Base-by-base conservation (phyloP, 2,329 filamentous ascomycete genomes). In the Fusarium metavorans region DNA sequence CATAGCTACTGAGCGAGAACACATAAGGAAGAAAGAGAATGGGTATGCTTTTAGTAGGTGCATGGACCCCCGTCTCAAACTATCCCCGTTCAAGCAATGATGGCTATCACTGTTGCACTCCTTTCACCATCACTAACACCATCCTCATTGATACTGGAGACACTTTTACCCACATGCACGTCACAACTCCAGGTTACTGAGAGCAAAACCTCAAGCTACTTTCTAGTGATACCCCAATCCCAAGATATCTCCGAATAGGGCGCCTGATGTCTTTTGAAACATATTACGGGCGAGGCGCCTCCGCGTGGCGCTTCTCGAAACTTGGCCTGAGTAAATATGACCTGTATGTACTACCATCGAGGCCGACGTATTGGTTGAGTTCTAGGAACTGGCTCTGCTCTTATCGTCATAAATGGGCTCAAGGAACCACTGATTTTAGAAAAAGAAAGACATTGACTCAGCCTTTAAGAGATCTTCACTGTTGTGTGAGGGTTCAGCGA, bases 401-500 rank as follows among this genome's bases (percentile, higher is more conserved):
- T 20, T 11, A n/a, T n/a, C 4, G 10, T 2, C 6, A 20, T 13
- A 14, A 32, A 54, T 6, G 18, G n/a, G 3, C 0, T 2, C 6
- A n/a, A 32, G 27, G 27, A 32, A 32, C 3, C 6, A 4, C 6
- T 13, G 8, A 14, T 14, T 1, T 13, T 1, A 32, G 23, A 14
- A 54, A 13, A 52, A 48, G 23, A 13, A 52, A 52, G 25, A 52
- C 48, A 30, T 52, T 32, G 25, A 5, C 8, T n/a, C 18, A 7
- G 4, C 45, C 2, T 13, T 11, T 30, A 13, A 2, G 48, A 30
- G 10, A 30, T n/a, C 10, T 5, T 52, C 48, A 13, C 93, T 97
- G 13, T 85, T 98, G 13, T 97, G 97, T 81, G 91, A 94, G 79
- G 88, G 94, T n/a, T 97, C 0, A 87, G 97, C n/a, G 95, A 98